phyloP scores from a whole-genome alignment of 2,329 filamentous ascomycete species.

The Bipolaris zeicola region DNA sequence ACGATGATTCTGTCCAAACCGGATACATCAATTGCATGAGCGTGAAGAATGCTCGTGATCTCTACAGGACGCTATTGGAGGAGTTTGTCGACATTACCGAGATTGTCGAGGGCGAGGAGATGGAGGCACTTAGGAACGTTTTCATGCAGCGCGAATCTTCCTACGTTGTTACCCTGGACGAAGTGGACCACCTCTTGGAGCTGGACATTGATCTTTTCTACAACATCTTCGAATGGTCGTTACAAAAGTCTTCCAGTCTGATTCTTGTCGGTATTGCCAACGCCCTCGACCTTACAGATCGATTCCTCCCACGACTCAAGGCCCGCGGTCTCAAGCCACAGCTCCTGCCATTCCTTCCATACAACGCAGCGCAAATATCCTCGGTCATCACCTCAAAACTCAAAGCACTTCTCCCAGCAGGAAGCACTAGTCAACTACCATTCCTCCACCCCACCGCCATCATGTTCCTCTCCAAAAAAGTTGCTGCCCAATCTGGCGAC shows the following conservation, averaged over 20 bases:
- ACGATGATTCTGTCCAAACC: conserved; percentile 63
- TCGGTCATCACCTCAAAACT: conserved; percentile 84
- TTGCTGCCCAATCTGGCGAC: conserved; percentile 92
- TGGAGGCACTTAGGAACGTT: conserved; percentile 69
- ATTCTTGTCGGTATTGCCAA: conserved; percentile 93
- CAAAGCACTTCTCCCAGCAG: conserved; percentile 69
- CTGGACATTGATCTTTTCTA: conserved; percentile 89
- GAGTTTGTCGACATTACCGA: conserved; percentile 66
- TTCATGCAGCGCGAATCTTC: conserved; percentile 68
- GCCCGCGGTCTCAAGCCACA: conserved; percentile 88
- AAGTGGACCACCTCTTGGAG: conserved; percentile 92
- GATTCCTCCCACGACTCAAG: conserved; percentile 91
- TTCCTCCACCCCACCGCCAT: conserved; percentile 95
- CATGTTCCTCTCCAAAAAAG: conserved; percentile 91
- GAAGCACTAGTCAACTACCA: conserved; percentile 67
- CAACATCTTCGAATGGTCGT: conserved; percentile 94
- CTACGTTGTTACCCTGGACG: conserved; percentile 87
- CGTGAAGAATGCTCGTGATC: conserved; percentile 83
- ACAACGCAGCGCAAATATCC: conserved; percentile 85
- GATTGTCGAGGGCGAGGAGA: conserved; percentile 68
- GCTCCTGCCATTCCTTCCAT: conserved; percentile 89
- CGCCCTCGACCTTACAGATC: conserved; percentile 91
- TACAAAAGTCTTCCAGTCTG: conserved; percentile 78
- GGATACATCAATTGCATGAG: conserved; percentile 97
- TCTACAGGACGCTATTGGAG: conserved; percentile 79